Base-by-base conservation (phyloP, 805 yeast genomes). In the Candida ovalis region DNA sequence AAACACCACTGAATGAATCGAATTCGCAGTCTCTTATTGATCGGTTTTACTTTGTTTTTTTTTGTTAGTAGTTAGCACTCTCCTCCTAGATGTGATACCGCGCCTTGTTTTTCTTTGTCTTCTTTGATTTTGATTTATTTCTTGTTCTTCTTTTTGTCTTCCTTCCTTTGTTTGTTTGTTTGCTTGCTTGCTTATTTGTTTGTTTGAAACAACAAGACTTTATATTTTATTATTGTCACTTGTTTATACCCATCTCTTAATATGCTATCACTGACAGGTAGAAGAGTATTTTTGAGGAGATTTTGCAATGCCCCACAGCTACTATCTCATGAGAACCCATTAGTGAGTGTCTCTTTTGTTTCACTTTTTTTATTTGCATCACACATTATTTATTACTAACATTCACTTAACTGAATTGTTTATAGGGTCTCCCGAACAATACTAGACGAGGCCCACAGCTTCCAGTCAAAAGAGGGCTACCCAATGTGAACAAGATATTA, bases 401-500 rank as follows among this genome's bases (percentile, higher is more conserved):
- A 7, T 21, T 27, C 8, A n/a, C 49, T 37, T 38, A 37, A 36
- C 10, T n/a, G n/a, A 37, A 17, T 25, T 27, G 1, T 1, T 12
- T 13, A 15, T 36, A 74, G 76, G 80, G 80, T 3, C 64, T 76
- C 15, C 75, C 78, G 8, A 71, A 71, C 32, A 66, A 57, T 24
- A 56, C 62, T 33, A 73, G 75, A 19, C 62, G 74, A 30, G 70
- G 73, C 65, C 69, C 78, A 7, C 72, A 75, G 1, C 60, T 84
- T 1, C 87, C 88, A 0, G 64, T 80, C 9, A 76, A 70, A 48
- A 78, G 74, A 49, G 64, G 66, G 17, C 77, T 88, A 28, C 78
- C 83, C 0, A 78, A 78, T n/a, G 92, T 86, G 2, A 66, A 71
- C 7, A 80, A 76, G 44, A 74, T 87, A 1, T 52, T 88, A 1